These are phyloP conservation scores for Chrysoporthe austroafricana DNA, from an alignment of 2,329 filamentous ascomycete genomes.

Conservation along the genomic window DNA sequence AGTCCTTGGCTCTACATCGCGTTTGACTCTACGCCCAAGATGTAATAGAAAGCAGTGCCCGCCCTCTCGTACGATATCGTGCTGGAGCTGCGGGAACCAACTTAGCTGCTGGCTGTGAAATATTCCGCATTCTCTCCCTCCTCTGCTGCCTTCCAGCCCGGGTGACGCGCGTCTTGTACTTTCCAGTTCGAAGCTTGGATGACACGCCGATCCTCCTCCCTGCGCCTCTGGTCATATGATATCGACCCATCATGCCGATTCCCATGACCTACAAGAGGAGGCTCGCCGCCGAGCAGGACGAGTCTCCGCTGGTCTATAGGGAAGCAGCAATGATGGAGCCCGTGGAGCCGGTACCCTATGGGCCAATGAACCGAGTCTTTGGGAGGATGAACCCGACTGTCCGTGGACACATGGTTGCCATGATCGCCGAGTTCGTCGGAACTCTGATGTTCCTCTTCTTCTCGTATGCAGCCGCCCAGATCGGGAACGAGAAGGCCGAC, in stretches of 20 bases:
- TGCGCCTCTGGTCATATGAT: neutral
- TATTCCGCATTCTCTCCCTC: neutral
- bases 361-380: slow-evolving; percentile 14
- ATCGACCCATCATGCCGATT: neutral
- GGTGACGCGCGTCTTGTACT: neutral
- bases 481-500: slow-evolving; percentile 33
- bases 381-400: slow-evolving; percentile 19
- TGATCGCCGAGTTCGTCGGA: slow-evolving; percentile 54
- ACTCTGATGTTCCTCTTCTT: slow-evolving; percentile 57
- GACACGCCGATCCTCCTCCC: neutral
- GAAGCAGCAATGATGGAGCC: slow-evolving; percentile 20
- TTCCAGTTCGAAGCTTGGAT: neutral
- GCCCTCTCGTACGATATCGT: neutral
- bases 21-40: neutral
- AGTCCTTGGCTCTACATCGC: neutral
- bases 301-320: slow-evolving; percentile 6
- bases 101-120: neutral
- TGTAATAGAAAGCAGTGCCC: neutral
- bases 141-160: neutral
- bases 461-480: slow-evolving; percentile 36
- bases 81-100: neutral
- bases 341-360: slow-evolving; percentile 8
- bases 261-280: slow-evolving; percentile 9
- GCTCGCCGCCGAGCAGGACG: slow-evolving; percentile 13
- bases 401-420: slow-evolving; percentile 41